phyloP scores from a whole-genome alignment of 352 stramenopile genomes.

The Phytophthora ohioensis region DNA sequence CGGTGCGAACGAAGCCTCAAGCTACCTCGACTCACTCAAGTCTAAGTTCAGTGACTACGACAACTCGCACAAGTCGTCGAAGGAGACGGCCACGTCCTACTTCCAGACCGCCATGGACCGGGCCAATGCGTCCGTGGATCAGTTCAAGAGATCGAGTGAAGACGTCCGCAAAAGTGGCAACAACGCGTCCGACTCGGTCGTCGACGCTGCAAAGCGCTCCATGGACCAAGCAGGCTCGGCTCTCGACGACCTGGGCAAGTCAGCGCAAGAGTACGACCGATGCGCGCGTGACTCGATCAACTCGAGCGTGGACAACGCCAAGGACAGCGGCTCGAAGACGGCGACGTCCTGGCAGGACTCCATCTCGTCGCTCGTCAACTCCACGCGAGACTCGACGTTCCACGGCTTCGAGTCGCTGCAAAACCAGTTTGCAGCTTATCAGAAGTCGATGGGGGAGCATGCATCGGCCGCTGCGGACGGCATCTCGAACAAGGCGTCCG shows the following conservation, averaged over 20 bases:
- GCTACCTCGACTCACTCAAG: slow-evolving; percentile 53
- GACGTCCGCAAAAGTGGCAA: slow-evolving; percentile 25
- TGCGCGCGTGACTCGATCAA: slow-evolving; percentile 30
- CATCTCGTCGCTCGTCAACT: slow-evolving; percentile 39
- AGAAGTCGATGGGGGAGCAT: slow-evolving; percentile 37
- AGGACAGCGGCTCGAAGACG: slow-evolving; percentile 33
- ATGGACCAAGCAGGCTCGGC: slow-evolving; percentile 44
- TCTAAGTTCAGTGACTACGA: slow-evolving; percentile 53
- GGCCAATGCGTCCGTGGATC: slow-evolving; percentile 23
- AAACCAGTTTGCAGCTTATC: slow-evolving; percentile 36
- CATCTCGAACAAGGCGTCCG: slow-evolving; percentile 30
- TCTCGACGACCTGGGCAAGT: slow-evolving; percentile 41
- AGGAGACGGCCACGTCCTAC: slow-evolving; percentile 46
- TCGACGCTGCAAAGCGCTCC: slow-evolving; percentile 36
- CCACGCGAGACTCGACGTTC: slow-evolving; percentile 45
- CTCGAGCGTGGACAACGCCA: slow-evolving; percentile 30
- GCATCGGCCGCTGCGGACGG: slow-evolving; percentile 18
- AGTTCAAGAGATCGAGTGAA: slow-evolving; percentile 35
- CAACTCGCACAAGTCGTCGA: slow-evolving; percentile 45
- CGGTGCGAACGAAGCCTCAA: slow-evolving; percentile 36
- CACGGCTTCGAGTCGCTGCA: slow-evolving; percentile 51
- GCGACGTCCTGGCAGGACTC: slow-evolving; percentile 34
- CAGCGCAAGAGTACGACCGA: slow-evolving; percentile 31
- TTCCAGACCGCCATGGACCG: slow-evolving; percentile 49
- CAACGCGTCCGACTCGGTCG: slow-evolving; percentile 15